These are phyloP conservation scores for Rhizophlyctis rosea DNA, from an alignment of 192 early-diverging fungal genomes.

Conservation along the genomic window DNA sequence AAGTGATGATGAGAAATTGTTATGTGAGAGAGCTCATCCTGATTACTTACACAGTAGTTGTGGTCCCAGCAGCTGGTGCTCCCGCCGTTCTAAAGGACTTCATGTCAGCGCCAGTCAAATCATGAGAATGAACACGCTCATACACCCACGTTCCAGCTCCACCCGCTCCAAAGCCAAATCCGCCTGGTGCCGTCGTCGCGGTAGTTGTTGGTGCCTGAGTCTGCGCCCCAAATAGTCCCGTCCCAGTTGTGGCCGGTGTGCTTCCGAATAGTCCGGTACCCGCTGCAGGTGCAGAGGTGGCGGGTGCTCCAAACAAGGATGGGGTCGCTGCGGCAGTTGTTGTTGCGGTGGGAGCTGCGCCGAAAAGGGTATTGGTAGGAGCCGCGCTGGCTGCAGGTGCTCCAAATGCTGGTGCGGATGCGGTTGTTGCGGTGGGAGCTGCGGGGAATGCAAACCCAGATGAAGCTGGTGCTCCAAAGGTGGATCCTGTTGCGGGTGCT, in stretches of 20 bases:
- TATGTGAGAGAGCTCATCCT: no score
- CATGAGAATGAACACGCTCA: neutral
- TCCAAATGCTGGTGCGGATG: neutral
- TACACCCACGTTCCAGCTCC: neutral
- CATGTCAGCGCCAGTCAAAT: no score
- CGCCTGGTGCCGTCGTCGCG: neutral
- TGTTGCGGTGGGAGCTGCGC: neutral
- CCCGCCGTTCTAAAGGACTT: no score
- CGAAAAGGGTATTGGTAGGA: neutral
- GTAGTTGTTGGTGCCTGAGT: neutral
- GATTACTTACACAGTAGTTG: no score
- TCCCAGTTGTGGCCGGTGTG: slow-evolving; percentile 3
- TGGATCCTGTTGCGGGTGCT: neutral
- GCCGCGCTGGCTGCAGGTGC: neutral
- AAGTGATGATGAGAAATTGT: neutral
- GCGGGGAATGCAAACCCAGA: neutral
- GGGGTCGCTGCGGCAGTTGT: slow-evolving; percentile 4
- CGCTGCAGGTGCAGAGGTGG: neutral
- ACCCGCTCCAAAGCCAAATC: neutral
- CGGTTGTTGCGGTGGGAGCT: neutral
- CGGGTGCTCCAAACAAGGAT: neutral
- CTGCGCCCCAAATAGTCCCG: neutral
- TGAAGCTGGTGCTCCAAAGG: neutral
- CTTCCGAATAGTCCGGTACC: neutral
- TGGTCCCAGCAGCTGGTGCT: no score